phyloP scores from a whole-genome alignment of 1,284 basidiomycete species.

The Moesziomyces aphidis region DNA sequence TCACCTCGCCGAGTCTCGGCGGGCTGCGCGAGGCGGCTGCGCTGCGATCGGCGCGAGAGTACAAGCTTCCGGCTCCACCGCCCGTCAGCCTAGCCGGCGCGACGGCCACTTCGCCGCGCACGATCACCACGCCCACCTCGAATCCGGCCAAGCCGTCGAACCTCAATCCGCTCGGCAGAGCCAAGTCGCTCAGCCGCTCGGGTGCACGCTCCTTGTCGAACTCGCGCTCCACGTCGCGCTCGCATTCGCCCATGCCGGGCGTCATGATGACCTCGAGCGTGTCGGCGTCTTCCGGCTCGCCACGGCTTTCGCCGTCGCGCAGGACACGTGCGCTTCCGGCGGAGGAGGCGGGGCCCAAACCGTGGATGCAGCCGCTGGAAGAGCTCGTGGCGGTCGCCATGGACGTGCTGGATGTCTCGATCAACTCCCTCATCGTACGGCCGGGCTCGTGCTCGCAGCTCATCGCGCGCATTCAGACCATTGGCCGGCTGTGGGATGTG shows the following conservation, averaged over 20 bases:
- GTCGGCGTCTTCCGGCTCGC: slow-evolving; percentile 54
- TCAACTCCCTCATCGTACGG: slow-evolving; percentile 83
- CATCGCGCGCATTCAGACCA: slow-evolving; percentile 87
- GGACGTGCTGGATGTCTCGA: slow-evolving; percentile 89
- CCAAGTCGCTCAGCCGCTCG: slow-evolving; percentile 37
- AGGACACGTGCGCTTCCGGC: slow-evolving; percentile 45
- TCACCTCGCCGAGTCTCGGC: slow-evolving; percentile 37
- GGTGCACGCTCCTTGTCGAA: slow-evolving; percentile 71
- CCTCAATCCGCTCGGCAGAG: slow-evolving; percentile 48
- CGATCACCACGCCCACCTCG: slow-evolving; percentile 22
- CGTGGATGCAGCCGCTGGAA: slow-evolving; percentile 82
- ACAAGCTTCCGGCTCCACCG: slow-evolving; percentile 51
- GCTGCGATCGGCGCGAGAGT: slow-evolving; percentile 38
- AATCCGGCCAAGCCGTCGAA: slow-evolving; percentile 40
- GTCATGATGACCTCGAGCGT: slow-evolving; percentile 53
- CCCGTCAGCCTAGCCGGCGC: slow-evolving; percentile 40
- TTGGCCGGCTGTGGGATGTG: slow-evolving; percentile 95
- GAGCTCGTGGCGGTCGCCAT: slow-evolving; percentile 94
- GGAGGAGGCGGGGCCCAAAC: slow-evolving; percentile 45
- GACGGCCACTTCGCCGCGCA: slow-evolving; percentile 26
- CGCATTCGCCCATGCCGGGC: slow-evolving; percentile 86
- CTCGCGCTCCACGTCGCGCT: slow-evolving; percentile 95
- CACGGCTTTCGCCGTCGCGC: slow-evolving; percentile 56
- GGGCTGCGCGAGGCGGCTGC: slow-evolving; percentile 38
- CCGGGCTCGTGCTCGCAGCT: slow-evolving; percentile 86